Evolutionary conservation across 164 flowering plant genomes (phyloP).

Genomic region (Stephania cephalantha): DNA sequence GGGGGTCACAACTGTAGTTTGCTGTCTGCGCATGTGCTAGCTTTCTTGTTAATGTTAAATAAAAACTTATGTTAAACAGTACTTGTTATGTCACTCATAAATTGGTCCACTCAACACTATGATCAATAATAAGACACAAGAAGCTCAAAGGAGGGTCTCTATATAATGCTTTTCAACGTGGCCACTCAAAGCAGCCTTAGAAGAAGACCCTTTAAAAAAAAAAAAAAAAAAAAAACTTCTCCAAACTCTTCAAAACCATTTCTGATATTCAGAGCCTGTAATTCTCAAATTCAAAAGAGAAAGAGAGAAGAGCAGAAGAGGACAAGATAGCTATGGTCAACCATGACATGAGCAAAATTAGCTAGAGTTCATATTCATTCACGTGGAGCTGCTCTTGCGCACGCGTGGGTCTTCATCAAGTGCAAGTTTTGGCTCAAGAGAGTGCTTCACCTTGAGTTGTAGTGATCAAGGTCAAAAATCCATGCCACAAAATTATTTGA

Average conservation of each 20-base stretch:
- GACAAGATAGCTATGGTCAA: slow-evolving; percentile 9
- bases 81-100: not conserved
- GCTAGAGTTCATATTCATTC: too few species aligned
- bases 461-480: too few species aligned
- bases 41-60: not conserved
- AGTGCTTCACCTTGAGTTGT: too few species aligned
- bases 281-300: slow-evolving; percentile 1
- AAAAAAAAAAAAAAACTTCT: not conserved
- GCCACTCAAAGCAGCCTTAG: slow-evolving; percentile 13
- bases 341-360: slow-evolving; percentile 15
- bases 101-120: not conserved
- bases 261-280: not conserved
- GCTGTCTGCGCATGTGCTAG: not conserved
- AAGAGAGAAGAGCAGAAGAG: not conserved
- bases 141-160: not conserved
- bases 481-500: too few species aligned
- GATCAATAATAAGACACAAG: not conserved
- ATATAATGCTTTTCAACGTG: slow-evolving; percentile 18
- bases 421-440: too few species aligned
- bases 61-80: not conserved
- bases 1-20: not conserved
- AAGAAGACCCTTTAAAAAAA: not conserved
- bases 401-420: too few species aligned
- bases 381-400: too few species aligned
- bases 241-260: slow-evolving; percentile 9